Base-by-base conservation (phyloP, 2,329 filamentous ascomycete species). In the Xylaria digitata region DNA sequence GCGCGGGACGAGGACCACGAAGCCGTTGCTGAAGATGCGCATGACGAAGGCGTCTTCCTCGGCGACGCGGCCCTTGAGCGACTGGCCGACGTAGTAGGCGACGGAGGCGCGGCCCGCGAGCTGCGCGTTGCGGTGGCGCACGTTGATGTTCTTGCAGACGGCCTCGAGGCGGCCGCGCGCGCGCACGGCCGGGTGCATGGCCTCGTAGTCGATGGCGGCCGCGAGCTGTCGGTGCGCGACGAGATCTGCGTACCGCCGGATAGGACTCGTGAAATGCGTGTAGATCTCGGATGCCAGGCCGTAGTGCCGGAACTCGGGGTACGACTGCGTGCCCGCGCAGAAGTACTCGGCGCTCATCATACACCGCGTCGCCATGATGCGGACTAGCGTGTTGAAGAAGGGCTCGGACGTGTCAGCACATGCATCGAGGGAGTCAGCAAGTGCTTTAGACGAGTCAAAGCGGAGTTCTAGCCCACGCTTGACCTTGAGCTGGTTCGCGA, bases 281-380 rank as follows among this genome's bases (percentile, higher is more conserved):
- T 99, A 99, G 78, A 99, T 99, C 75, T 96, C 92, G 3, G 92
- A 94, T 0, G 96, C 96, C 42, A 99, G 89, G 72, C 96, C 96
- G 80, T 99, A 99, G 82, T 99, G 96, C 59, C 93, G 89, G 86
- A 97, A 99, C 78, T 98, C 96, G 0, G 93, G 91, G 78, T 96
- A 95, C 0, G 94, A 89, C 78, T 97, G 94, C 6, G 94, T 94
- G 67, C 96, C 96, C 0, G 95, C 92, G 81, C 92, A 96, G 81
- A 99, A 99, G 82, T 99, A 99, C 81, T 99, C 96, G 69, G 96
- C 96, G 61, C 93, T 96, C 85, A 97, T 97, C 96, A 99, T 99
- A 86, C 96, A 99, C 23, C 96, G 91, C 8, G 96, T 99, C 9
- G 96, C 96, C 83, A 99, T 92, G 81, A 99, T 97, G 77, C 96